Conservation (phyloP, 805 yeast genomes). For the Hagleromyces aurorensis region DNA sequence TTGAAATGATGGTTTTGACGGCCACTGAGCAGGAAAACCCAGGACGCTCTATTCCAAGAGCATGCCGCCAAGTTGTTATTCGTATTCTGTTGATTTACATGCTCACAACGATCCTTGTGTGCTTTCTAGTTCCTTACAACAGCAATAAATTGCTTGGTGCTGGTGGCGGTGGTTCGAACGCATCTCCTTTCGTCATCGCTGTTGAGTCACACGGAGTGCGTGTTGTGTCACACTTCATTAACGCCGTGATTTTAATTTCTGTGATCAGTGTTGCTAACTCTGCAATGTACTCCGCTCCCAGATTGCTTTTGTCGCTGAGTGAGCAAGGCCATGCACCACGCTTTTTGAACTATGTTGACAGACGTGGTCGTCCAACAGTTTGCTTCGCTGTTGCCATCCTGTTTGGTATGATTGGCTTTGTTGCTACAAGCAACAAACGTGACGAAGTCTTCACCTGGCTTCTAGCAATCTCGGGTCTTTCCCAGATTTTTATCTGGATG, state of each 20-base stretch:
- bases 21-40: slow-evolving; percentile 35
- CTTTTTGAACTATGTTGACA: slow-evolving; percentile 40
- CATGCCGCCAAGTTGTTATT: slow-evolving; percentile 49
- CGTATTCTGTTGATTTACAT: slow-evolving; percentile 54
- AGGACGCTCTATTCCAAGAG: slow-evolving; percentile 54
- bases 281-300: slow-evolving; percentile 50
- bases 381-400: slow-evolving; percentile 36
- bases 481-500: slow-evolving; percentile 77
- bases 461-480: slow-evolving; percentile 64
- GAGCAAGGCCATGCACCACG: slow-evolving; percentile 46
- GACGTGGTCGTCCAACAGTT: slow-evolving; percentile 46
- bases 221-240: slow-evolving; percentile 48
- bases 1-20: slow-evolving; percentile 60
- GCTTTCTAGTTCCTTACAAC: slow-evolving; percentile 66
- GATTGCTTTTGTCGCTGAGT: slow-evolving; percentile 46
- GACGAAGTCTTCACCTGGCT: slow-evolving; percentile 65
- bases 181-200: slow-evolving; percentile 46
- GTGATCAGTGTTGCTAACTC: slow-evolving; percentile 57
- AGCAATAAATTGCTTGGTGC: slow-evolving; percentile 39
- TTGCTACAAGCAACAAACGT: slow-evolving; percentile 52
- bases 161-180: slow-evolving; percentile 30
- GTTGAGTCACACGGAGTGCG: too few species aligned
- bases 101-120: slow-evolving; percentile 44
- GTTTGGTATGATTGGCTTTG: slow-evolving; percentile 52
- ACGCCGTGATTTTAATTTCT: slow-evolving; percentile 51